Base-by-base conservation (phyloP, 345 rosid genomes). In the Toxicodendron radicans region DNA sequence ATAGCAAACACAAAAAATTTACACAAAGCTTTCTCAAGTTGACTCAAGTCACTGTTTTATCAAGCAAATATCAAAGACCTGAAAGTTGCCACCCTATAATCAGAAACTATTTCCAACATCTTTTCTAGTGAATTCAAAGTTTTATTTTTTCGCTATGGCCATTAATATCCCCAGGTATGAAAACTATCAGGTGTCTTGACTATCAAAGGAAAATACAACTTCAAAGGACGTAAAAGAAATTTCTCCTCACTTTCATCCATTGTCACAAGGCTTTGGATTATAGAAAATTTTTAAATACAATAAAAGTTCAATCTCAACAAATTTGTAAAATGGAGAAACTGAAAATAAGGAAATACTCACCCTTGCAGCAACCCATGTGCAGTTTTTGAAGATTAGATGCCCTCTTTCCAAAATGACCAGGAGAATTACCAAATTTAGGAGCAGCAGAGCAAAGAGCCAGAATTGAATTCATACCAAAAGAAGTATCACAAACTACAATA, bases 281-380 rank as follows among this genome's bases (percentile, higher is more conserved):
- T 43, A 41, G 41, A 69, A 18, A 41, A 27, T 56, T 21, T n/a
- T 11, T 13, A 27, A 32, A 56, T 43, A 71, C 6, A 52, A 61
- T 52, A 51, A 30, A 21, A 32, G 14, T 45, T 63, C 64, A 33
- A 69, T 57, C n/a, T 46, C 23, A 21, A 62, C 12, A 63, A 53
- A 53, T 62, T 64, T 48, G 38, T 43, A 9, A 51, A 66, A 43
- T 21, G 71, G 45, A 65, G 45, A 73, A 9, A 30, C 21, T 71
- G 30, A 18, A n/a, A 49, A 20, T 17, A 33, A 72, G 73, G 33
- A 72, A n/a, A 72, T 41, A 66, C 87, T 82, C 58, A 93, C 98
- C 88, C 64, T 84, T 83, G 80, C 97, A 93, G 67, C 88, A 87
- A 70, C 91, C 89, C 81, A 93, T 84, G 78, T 93, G 98, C 75